Evolutionary conservation across 176 grass and related monocot genomes (phyloP).

Genomic region (Eragrostis nindensis): DNA sequence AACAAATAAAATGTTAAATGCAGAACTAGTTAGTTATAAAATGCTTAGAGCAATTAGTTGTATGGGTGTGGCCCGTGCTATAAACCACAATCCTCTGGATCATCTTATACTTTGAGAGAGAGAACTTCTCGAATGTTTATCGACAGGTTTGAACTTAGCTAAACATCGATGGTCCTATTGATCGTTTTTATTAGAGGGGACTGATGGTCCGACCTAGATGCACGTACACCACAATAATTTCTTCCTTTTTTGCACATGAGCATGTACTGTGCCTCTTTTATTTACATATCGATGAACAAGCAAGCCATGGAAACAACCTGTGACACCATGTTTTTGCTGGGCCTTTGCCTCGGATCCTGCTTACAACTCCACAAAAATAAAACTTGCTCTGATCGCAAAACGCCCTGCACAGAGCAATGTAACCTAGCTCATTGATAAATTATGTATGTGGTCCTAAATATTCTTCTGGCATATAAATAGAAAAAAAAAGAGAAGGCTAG

Average conservation of each 20-base stretch:
- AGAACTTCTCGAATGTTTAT: neutral
- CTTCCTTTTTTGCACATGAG: slow-evolving; percentile 15
- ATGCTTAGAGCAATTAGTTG: too few species aligned
- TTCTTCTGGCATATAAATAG: neutral
- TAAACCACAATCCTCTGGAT: too few species aligned
- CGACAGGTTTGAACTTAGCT: neutral
- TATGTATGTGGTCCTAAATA: slow-evolving; percentile 19
- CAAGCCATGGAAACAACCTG: slow-evolving; percentile 24
- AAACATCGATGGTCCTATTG: slow-evolving; percentile 1
- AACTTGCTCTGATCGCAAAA: neutral
- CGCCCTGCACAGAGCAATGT: neutral
- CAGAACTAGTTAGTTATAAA: neutral
- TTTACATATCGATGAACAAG: slow-evolving; percentile 21
- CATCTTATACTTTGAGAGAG: neutral
- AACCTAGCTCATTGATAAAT: neutral
- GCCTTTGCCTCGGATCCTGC: slow-evolving; percentile 23
- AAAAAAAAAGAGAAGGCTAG: neutral
- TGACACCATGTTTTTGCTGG: neutral
- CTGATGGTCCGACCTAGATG: neutral
- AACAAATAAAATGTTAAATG: too few species aligned
- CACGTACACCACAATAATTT: slow-evolving; percentile 16
- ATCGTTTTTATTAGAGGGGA: neutral
- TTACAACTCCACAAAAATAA: neutral
- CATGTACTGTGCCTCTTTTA: neutral
- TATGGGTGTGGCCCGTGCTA: too few species aligned